Evolutionary conservation across 441 rosid species (phyloP).

Genomic region (Bocquillonia castaneifolia): DNA sequence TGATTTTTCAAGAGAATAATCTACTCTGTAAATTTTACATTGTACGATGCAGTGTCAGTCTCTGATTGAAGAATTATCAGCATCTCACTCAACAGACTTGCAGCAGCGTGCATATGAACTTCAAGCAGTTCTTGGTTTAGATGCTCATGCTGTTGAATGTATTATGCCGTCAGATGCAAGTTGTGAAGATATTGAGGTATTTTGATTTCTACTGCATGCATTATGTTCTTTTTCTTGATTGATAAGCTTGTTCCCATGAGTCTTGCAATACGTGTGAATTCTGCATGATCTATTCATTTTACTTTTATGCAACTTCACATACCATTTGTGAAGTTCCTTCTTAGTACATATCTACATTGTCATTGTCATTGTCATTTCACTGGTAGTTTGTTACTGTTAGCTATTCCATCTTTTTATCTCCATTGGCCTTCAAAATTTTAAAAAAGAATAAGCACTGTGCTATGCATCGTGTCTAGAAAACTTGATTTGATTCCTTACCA

Average conservation of each 20-base stretch:
- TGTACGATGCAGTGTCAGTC: conserved; percentile 73
- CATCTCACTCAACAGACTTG: conserved; percentile 93
- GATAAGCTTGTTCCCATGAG: neutral
- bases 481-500: neutral
- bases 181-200: conserved; percentile 94
- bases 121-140: conserved; percentile 63
- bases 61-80: conserved; percentile 76
- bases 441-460: no score
- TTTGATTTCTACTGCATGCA: conserved; percentile 3
- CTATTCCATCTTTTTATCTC: no score
- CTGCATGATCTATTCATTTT: neutral
- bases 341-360: neutral
- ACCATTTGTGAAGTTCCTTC: neutral
- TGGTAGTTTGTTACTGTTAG: neutral
- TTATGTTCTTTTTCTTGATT: neutral
- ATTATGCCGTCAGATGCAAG: conserved; percentile 89
- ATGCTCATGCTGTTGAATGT: conserved; percentile 56
- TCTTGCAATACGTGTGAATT: neutral
- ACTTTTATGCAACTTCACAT: neutral
- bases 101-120: conserved; percentile 99
- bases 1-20: neutral
- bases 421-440: no score
- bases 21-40: conserved; percentile 12
- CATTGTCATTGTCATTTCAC: neutral
- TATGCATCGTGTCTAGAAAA: neutral